Conservation (phyloP, 371 early-diverging fungal species). For the Dipsacomyces acuminosporus region DNA sequence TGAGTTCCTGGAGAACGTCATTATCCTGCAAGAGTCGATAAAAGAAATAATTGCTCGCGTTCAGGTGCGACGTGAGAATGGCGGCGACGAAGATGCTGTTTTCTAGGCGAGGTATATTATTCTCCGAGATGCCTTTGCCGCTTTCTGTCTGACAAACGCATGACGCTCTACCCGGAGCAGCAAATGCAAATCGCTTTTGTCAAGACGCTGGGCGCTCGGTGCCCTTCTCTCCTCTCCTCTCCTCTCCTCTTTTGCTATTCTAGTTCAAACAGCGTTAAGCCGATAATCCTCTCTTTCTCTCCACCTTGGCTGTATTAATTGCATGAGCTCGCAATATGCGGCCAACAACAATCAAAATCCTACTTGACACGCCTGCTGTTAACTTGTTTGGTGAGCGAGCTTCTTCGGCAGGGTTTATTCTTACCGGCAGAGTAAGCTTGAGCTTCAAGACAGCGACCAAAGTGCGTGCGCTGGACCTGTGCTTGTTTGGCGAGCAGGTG, state of each 20-base stretch:
- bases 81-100: conserved; percentile 63
- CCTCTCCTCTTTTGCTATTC: not conserved
- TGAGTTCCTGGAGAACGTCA: conserved; percentile 76
- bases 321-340: not conserved
- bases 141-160: too few species aligned
- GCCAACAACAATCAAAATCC: not conserved
- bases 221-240: not conserved
- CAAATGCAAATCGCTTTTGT: too few species aligned
- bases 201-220: too few species aligned
- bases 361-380: not conserved
- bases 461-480: not conserved
- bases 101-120: not conserved
- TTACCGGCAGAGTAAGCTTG: not conserved
- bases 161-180: too few species aligned
- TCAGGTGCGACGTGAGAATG: conserved; percentile 71
- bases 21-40: conserved; percentile 84
- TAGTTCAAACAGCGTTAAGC: too few species aligned
- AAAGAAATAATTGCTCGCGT: conserved; percentile 85
- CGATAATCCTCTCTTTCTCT: not conserved
- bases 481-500: not conserved
- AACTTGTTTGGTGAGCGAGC: conserved; percentile 1
- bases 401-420: not conserved
- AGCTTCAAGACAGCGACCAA: not conserved
- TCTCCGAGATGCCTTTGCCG: not conserved
- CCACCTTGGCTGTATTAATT: not conserved